These are phyloP conservation scores for Apodospora peruviana DNA, from an alignment of 495 filamentous ascomycete species.

Conservation along the genomic window DNA sequence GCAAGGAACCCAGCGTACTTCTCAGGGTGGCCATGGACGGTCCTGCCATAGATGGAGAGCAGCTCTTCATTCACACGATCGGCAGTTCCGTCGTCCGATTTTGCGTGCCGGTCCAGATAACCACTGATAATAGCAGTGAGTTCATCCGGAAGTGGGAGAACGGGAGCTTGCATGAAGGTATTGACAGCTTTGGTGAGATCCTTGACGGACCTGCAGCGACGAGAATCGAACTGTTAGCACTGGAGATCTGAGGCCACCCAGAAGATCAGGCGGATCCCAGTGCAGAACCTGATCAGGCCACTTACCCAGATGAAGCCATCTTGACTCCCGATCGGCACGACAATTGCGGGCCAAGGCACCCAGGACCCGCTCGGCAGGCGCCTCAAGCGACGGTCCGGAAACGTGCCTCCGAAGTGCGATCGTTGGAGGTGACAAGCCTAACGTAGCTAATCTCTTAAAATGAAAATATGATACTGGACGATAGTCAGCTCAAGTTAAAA, in stretches of 20 bases:
- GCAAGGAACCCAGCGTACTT: constrained; percentile 57
- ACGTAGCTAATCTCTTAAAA: too few species aligned
- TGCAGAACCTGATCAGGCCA: too few species aligned
- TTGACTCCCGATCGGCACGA: constrained; percentile 4
- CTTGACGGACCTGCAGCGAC: constrained; percentile 37
- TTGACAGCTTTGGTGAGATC: constrained; percentile 57
- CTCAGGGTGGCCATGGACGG: constrained; percentile 45
- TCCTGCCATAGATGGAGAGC: constrained; percentile 51
- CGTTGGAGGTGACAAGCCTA: too few species aligned
- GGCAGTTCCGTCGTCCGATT: constrained; percentile 52
- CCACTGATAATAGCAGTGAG: constrained; percentile 50
- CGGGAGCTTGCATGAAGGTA: constrained; percentile 44
- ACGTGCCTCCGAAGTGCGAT: too few species aligned
- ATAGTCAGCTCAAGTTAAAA: too few species aligned
- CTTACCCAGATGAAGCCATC: constrained; percentile 33
- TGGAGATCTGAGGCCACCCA: not conserved
- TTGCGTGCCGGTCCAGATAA: constrained; percentile 55
- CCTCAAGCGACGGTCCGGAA: too few species aligned
- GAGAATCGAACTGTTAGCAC: constrained; percentile 3
- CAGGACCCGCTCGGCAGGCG: too few species aligned
- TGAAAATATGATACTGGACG: too few species aligned
- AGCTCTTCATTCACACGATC: constrained; percentile 65
- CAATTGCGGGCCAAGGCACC: constrained; percentile 5
- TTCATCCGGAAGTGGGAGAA: constrained; percentile 57
- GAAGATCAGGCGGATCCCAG: too few species aligned